Evolutionary conservation across 768 basidiomycete genomes (phyloP).

Genomic region (Kwoniella heveanensis): DNA sequence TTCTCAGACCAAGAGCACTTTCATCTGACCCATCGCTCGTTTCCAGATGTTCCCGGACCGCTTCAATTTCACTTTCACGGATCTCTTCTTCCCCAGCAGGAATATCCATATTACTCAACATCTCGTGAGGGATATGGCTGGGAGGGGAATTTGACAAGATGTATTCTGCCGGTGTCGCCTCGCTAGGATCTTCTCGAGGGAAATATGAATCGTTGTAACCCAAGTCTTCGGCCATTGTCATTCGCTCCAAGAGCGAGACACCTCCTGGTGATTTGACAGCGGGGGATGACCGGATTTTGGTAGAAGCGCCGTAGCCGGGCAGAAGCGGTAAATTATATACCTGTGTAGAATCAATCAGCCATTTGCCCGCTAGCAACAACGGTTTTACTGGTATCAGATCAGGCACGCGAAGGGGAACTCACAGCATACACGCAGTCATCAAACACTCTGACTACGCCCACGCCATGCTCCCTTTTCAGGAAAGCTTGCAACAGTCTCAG

Average conservation of each 20-base stretch:
- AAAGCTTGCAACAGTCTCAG: constrained; percentile 82
- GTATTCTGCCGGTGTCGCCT: constrained; percentile 64
- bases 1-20: constrained; percentile 10
- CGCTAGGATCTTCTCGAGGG: constrained; percentile 43
- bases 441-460: constrained; percentile 73
- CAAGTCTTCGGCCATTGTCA: constrained; percentile 85
- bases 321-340: constrained; percentile 89
- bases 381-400: no score
- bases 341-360: constrained; percentile 53
- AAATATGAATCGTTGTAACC: constrained; percentile 89
- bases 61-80: constrained; percentile 26
- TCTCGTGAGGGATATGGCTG: constrained; percentile 20
- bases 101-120: constrained; percentile 23
- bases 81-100: constrained; percentile 18
- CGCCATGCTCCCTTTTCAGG: constrained; percentile 90
- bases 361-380: no score
- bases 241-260: constrained; percentile 66
- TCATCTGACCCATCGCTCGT: constrained; percentile 26
- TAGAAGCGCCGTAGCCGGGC: constrained; percentile 83
- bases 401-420: constrained; percentile 49
- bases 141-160: constrained; percentile 57
- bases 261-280: constrained; percentile 62
- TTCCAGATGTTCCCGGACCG: constrained; percentile 28
- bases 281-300: constrained; percentile 81
- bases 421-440: constrained; percentile 94